Conservation (phyloP, 2,329 filamentous ascomycete genomes). For the Alternaria rosae region DNA sequence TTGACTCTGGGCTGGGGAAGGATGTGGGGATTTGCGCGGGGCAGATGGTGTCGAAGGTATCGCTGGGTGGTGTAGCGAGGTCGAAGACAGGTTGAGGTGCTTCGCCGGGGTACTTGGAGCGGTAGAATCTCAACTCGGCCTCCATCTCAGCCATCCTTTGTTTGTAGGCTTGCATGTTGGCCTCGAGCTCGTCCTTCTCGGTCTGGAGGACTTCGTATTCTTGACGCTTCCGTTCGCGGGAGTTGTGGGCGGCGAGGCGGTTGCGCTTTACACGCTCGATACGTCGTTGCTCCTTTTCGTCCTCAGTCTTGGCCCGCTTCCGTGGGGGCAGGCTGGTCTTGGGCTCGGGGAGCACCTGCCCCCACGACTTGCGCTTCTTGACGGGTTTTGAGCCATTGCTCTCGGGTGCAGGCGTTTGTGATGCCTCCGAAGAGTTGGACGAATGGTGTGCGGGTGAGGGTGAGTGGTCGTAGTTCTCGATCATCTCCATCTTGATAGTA, state of each 20-base stretch:
- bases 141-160: conserved; percentile 58
- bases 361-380: conserved; percentile 99
- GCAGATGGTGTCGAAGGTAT: conserved; percentile 42
- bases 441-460: conserved; percentile 31
- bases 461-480: conserved; percentile 38
- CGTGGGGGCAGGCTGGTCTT: conserved; percentile 95
- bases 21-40: conserved; percentile 45
- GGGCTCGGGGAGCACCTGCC: conserved; percentile 92
- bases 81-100: conserved; percentile 32
- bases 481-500: conserved; percentile 54
- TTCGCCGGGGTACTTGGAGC: conserved; percentile 43
- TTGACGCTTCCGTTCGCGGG: conserved; percentile 87
- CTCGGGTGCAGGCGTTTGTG: conserved; percentile 30
- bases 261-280: conserved; percentile 98
- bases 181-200: conserved; percentile 70
- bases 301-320: conserved; percentile 98
- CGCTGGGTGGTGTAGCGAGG: conserved; percentile 32
- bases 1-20: conserved; percentile 47
- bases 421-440: conserved; percentile 24
- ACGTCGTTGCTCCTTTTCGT: conserved; percentile 97
- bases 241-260: conserved; percentile 94
- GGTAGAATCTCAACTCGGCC: conserved; percentile 54
- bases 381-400: conserved; percentile 62
- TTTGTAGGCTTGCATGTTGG: conserved; percentile 65
- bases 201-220: conserved; percentile 84